Percentiles rank a stretch among this genome's conserved stretches.
phyloP scores from a whole-genome alignment of 192 early-diverging fungal genomes.

The Coemansia guatemalensis region DNA sequence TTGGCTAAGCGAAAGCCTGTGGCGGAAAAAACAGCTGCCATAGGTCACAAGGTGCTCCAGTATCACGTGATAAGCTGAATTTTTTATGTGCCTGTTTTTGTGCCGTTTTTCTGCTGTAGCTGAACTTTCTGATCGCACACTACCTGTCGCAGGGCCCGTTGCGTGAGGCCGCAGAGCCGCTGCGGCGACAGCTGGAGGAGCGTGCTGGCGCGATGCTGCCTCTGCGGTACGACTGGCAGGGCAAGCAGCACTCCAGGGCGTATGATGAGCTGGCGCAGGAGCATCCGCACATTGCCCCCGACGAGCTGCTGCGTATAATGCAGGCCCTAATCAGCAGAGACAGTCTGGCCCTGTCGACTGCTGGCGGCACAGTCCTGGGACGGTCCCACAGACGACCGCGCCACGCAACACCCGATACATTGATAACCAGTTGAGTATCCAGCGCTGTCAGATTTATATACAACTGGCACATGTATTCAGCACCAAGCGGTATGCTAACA shows the following conservation, averaged over 20 bases:
- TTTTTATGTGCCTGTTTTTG: background rate
- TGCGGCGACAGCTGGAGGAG: conserved; percentile 33
- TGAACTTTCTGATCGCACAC: conserved; percentile 72
- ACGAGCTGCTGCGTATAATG: conserved; percentile 34
- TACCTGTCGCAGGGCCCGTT: conserved; percentile 64
- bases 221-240: conserved; percentile 68
- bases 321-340: conserved; percentile 24
- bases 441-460: background rate
- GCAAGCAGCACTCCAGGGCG: conserved; percentile 54
- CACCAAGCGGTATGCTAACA: background rate
- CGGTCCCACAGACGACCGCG: conserved; percentile 25
- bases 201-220: conserved; percentile 61
- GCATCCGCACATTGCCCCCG: conserved; percentile 21
- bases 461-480: background rate
- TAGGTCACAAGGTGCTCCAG: background rate
- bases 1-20: background rate
- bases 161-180: conserved; percentile 53
- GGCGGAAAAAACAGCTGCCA: background rate
- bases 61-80: background rate
- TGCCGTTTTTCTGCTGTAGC: conserved; percentile 40
- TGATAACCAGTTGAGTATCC: conserved; percentile 2
- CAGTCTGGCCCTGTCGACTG: conserved; percentile 24
- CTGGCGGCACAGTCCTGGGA: conserved; percentile 38
- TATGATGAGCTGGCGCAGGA: conserved; percentile 60
- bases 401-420: conserved; percentile 12